Percentiles rank a stretch among this genome's conserved stretches.
Evolutionary conservation across 805 yeast species (phyloP).

Genomic region (Monosporozyma solicola): DNA sequence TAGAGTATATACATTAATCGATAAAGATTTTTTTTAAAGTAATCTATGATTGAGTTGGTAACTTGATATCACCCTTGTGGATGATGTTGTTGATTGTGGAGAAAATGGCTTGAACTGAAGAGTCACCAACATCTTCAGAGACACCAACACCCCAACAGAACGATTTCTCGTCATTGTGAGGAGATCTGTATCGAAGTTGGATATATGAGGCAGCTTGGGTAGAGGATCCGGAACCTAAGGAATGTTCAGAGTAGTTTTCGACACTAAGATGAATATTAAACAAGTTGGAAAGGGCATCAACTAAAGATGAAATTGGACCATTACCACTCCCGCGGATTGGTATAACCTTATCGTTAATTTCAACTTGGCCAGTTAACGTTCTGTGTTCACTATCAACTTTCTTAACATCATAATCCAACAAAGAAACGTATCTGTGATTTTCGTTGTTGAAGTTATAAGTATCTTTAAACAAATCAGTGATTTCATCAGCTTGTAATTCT

Average conservation of each 20-base stretch:
- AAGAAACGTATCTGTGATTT: slow-evolving; percentile 26
- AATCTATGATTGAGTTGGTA: neutral
- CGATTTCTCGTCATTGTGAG: slow-evolving; percentile 14
- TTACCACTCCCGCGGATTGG: slow-evolving; percentile 57
- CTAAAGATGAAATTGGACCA: slow-evolving; percentile 75
- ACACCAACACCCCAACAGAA: slow-evolving; percentile 83
- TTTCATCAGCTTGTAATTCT: slow-evolving; percentile 58
- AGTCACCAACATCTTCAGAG: slow-evolving; percentile 73
- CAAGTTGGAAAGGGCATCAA: slow-evolving; percentile 46
- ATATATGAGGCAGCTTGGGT: slow-evolving; percentile 73
- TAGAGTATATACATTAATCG: neutral
- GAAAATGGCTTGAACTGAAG: slow-evolving; percentile 60
- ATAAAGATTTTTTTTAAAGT: neutral
- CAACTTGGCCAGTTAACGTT: slow-evolving; percentile 39
- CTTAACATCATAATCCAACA: slow-evolving; percentile 41
- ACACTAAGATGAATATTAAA: slow-evolving; percentile 49
- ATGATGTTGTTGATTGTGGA: slow-evolving; percentile 47
- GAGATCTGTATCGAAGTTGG: slow-evolving; percentile 14
- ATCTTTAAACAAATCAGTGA: slow-evolving; percentile 53
- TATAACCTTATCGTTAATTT: slow-evolving; percentile 35
- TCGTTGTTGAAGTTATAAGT: slow-evolving; percentile 44
- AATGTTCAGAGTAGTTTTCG: slow-evolving; percentile 67
- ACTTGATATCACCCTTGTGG: slow-evolving; percentile 14
- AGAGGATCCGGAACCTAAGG: slow-evolving; percentile 63
- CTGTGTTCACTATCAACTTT: slow-evolving; percentile 23